Percentiles rank a stretch among this genome's conserved stretches.
Conservation (phyloP, 495 filamentous ascomycete genomes). For the Glonium stellatum region DNA sequence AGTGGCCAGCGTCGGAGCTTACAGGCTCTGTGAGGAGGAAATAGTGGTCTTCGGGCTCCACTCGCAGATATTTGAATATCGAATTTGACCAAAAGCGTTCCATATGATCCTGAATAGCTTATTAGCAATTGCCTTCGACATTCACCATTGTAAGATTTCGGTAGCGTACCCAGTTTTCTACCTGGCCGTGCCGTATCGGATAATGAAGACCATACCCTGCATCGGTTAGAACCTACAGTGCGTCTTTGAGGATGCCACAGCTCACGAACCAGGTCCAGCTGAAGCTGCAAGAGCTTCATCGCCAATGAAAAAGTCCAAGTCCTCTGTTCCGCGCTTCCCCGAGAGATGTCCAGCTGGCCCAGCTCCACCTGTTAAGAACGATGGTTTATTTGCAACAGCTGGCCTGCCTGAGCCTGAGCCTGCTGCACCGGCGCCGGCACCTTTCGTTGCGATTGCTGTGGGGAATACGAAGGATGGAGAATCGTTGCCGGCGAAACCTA, state of each 20-base stretch:
- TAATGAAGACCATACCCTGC: constrained; percentile 91
- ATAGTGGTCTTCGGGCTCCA: constrained; percentile 97
- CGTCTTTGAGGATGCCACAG: background rate
- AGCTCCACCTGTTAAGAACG: constrained; percentile 86
- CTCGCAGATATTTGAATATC: constrained; percentile 97
- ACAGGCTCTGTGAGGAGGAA: constrained; percentile 97
- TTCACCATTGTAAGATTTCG: background rate
- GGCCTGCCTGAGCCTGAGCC: constrained; percentile 80
- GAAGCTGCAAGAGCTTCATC: constrained; percentile 86
- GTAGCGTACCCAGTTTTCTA: constrained; percentile 82
- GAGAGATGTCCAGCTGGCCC: constrained; percentile 75
- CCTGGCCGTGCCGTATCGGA: constrained; percentile 93
- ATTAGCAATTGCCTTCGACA: constrained; percentile 18
- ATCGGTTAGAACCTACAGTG: constrained; percentile 23
- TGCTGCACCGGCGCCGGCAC: constrained; percentile 58
- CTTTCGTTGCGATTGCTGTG: constrained; percentile 95
- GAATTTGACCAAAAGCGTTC: constrained; percentile 99
- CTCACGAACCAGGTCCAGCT: constrained; percentile 63
- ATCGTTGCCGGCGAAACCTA: constrained; percentile 98
- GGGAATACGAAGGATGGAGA: constrained; percentile 99
- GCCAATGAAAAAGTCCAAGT: constrained; percentile 97
- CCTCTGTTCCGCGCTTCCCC: constrained; percentile 90
- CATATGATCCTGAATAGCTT: constrained; percentile 72
- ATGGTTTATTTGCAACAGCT: constrained; percentile 85
- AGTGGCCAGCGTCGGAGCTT: constrained; percentile 30